Evolutionary conservation across 345 rosid species (phyloP), one percentile per base, ranked within the genome.

Genomic region (Nephelium lappaceum): DNA sequence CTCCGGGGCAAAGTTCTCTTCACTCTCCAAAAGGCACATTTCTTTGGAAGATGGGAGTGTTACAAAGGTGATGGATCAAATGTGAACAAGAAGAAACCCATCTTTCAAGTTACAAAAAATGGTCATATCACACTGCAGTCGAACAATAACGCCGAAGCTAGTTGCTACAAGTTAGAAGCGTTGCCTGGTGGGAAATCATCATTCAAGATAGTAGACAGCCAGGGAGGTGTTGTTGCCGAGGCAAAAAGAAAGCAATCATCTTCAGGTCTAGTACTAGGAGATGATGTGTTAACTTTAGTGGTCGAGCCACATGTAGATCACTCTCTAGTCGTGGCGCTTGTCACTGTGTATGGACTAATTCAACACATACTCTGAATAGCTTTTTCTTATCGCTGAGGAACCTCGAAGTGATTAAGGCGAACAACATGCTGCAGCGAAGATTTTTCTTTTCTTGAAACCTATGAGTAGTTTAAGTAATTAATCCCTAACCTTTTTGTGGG

Each of bases 1-100:
- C 88, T 88, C 41, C 51, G 77, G 5, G 94, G 94, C 66, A 88
- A 39, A 53, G 86, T 88, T 81, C 79, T 91, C 60, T 89, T 87
- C 79, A 91, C 90, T 18, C 86, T 84, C 11, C 84, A 73, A 74
- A 88, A 71, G 89, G 89, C 84, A 81, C 15, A 64, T 67, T 4
- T 76, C 58, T 61, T 84, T 1, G 79, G 81, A 23, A 12, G 81
- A 6, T 85, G 92, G 92, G 79, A 83, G 55, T 88, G 86, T 1
- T 85, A 84, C 39, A 71, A 77, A 76, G 75, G 80, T 4, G 58
- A 41, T 11, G 75, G 57, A 4, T 25, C 45, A 1, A 68, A 65
- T 4, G 25, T 27, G 60, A 47, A 68, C 6, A 64, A 47, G 8
- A 77, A 77, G 77, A 79, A 76, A 41, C 82, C 85, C 27, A 82